Conservation (phyloP, 768 basidiomycete genomes). For the Termitomyces sp. region DNA sequence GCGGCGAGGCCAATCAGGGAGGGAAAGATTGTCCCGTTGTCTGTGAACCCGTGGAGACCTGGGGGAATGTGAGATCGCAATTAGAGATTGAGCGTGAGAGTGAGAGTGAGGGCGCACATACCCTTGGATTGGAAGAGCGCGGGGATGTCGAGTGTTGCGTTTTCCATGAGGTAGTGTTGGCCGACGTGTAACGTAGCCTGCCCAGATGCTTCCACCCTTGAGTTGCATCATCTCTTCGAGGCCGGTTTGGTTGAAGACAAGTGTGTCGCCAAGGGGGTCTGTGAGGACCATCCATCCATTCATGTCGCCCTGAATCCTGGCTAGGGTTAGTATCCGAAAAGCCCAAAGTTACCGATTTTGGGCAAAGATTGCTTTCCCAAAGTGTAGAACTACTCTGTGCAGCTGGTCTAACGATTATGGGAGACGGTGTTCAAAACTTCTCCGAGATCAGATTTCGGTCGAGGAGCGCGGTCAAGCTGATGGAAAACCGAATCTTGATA, state of each 20-base stretch:
- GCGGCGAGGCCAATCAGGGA: constrained; percentile 63
- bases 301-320: constrained; percentile 62
- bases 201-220: constrained; percentile 62
- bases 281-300: constrained; percentile 58
- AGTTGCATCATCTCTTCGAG: constrained; percentile 50
- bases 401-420: too few relatives aligned
- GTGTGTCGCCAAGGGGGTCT: constrained; percentile 56
- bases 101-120: constrained; percentile 6
- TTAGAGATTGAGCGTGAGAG: not conserved
- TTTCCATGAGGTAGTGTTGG: constrained; percentile 63
- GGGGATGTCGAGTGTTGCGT: constrained; percentile 68
- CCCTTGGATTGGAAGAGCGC: constrained; percentile 60
- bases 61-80: too few relatives aligned
- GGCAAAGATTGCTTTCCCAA: too few relatives aligned
- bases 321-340: constrained; percentile 3
- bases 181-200: constrained; percentile 55
- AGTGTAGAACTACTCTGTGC: too few relatives aligned
- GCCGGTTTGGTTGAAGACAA: constrained; percentile 52
- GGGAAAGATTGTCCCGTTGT: constrained; percentile 68
- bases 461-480: too few relatives aligned
- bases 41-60: constrained; percentile 68
- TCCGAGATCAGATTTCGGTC: too few relatives aligned
- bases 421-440: too few relatives aligned
- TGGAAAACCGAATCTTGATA: too few relatives aligned
- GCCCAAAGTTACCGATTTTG: too few relatives aligned